Conservation (phyloP, 2,329 filamentous ascomycete genomes). For the Ascochyta clinopodiicola region DNA sequence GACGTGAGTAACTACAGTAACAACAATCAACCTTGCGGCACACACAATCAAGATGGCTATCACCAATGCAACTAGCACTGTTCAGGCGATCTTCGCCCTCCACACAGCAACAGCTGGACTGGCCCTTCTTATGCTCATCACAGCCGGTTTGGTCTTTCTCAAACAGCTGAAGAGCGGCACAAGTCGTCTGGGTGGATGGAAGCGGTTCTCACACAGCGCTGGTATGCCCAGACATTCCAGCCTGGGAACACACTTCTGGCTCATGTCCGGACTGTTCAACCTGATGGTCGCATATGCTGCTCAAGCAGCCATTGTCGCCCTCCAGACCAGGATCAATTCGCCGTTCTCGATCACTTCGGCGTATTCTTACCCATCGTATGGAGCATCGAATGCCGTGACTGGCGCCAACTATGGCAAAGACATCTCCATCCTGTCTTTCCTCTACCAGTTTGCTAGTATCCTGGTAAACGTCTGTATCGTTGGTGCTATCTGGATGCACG, state of each 20-base stretch:
- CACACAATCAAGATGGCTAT: constrained; percentile 10
- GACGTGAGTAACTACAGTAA: background rate
- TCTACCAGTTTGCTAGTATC: constrained; percentile 26
- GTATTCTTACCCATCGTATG: constrained; percentile 24
- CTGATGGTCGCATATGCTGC: constrained; percentile 25
- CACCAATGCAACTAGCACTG: constrained; percentile 21
- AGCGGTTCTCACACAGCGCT: constrained; percentile 7
- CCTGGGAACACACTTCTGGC: constrained; percentile 21
- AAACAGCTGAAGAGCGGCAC: constrained; percentile 20
- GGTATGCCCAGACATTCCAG: constrained; percentile 16
- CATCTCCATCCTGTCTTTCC: constrained; percentile 26
- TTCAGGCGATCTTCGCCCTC: constrained; percentile 26
- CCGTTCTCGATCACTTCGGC: constrained; percentile 24
- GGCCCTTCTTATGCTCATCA: constrained; percentile 16
- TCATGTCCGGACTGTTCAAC: constrained; percentile 23
- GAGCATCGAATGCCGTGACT: background rate
- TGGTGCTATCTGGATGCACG: constrained; percentile 27
- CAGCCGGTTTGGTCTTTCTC: constrained; percentile 16
- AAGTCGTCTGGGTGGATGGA: constrained; percentile 16
- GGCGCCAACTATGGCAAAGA: constrained; percentile 13
- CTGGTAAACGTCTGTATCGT: constrained; percentile 32
- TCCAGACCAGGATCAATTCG: constrained; percentile 20
- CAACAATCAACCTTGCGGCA: constrained; percentile 5
- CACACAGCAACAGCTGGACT: constrained; percentile 24
- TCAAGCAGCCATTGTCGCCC: constrained; percentile 22